These are phyloP conservation scores for Penicillium cinerascens DNA, from an alignment of 495 filamentous ascomycete genomes.

Conservation along the genomic window DNA sequence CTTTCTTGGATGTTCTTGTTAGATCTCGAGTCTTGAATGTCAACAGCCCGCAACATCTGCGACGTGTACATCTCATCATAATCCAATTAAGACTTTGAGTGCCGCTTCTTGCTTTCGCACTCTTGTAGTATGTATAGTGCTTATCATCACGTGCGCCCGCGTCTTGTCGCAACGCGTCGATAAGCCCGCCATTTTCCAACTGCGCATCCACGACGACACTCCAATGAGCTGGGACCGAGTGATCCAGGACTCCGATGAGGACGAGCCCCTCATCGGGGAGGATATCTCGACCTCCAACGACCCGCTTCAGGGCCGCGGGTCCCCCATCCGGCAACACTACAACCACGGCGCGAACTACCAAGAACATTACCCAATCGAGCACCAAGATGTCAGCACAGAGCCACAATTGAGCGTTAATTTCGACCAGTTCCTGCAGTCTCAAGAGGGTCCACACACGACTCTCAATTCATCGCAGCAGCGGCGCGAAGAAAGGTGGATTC, in stretches of 20 bases:
- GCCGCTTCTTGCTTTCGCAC: neutral
- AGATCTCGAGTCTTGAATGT: neutral
- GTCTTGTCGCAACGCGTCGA: conserved; percentile 27
- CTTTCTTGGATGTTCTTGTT: conserved; percentile 11
- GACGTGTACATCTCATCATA: neutral
- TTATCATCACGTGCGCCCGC: conserved; percentile 40
- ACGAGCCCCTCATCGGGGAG: conserved; percentile 34
- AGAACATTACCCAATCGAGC: conserved; percentile 7
- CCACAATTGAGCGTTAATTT: conserved; percentile 33
- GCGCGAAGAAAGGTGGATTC: conserved; percentile 42
- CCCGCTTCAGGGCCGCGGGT: conserved; percentile 12
- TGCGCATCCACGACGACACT: conserved; percentile 2
- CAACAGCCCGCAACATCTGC: neutral
- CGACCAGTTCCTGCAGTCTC: conserved; percentile 40
- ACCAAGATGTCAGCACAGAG: conserved; percentile 8
- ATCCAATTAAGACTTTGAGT: neutral
- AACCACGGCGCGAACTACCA: conserved; percentile 15
- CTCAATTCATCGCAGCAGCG: conserved; percentile 35
- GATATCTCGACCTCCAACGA: conserved; percentile 21
- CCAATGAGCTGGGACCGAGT: conserved; percentile 37
- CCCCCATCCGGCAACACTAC: conserved; percentile 13
- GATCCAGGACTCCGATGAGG: conserved; percentile 52
- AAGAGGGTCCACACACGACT: conserved; percentile 15
- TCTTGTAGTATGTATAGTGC: neutral
- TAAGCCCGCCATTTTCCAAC: conserved; percentile 11